phyloP scores from a whole-genome alignment of 768 basidiomycete genomes.

The Phanerochaete carnosa region DNA sequence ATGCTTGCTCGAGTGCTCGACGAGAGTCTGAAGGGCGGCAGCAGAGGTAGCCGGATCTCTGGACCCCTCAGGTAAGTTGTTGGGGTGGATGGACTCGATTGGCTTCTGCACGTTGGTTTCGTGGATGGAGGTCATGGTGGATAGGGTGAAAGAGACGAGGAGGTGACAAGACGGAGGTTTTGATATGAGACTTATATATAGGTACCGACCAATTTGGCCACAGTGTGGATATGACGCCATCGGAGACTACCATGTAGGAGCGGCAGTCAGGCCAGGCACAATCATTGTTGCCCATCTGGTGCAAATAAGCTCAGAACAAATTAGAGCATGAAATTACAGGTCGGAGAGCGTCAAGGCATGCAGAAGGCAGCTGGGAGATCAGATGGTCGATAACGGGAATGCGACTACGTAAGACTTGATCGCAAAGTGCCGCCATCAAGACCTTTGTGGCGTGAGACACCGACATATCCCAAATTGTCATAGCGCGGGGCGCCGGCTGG shows the following conservation, averaged over 20 bases:
- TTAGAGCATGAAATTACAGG: background rate
- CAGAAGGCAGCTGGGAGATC: too few relatives aligned
- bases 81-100: slow-evolving; percentile 28
- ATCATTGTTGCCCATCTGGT: too few relatives aligned
- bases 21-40: slow-evolving; percentile 31
- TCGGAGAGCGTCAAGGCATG: too few relatives aligned
- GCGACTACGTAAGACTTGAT: too few relatives aligned
- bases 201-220: background rate
- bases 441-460: slow-evolving; percentile 3
- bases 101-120: slow-evolving; percentile 17
- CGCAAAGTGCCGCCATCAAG: background rate
- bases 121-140: slow-evolving; percentile 19
- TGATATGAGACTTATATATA: background rate
- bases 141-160: background rate
- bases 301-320: too few relatives aligned
- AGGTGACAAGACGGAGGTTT: background rate
- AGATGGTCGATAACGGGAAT: too few relatives aligned
- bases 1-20: slow-evolving; percentile 32
- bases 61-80: slow-evolving; percentile 30
- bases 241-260: background rate
- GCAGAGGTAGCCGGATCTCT: slow-evolving; percentile 22
- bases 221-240: slow-evolving; percentile 3
- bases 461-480: background rate
- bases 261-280: too few relatives aligned
- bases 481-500: background rate